Percentiles rank a stretch among this genome's conserved stretches.
phyloP scores from a whole-genome alignment of 2,329 filamentous ascomycete species.

The Cladosporium sp. region DNA sequence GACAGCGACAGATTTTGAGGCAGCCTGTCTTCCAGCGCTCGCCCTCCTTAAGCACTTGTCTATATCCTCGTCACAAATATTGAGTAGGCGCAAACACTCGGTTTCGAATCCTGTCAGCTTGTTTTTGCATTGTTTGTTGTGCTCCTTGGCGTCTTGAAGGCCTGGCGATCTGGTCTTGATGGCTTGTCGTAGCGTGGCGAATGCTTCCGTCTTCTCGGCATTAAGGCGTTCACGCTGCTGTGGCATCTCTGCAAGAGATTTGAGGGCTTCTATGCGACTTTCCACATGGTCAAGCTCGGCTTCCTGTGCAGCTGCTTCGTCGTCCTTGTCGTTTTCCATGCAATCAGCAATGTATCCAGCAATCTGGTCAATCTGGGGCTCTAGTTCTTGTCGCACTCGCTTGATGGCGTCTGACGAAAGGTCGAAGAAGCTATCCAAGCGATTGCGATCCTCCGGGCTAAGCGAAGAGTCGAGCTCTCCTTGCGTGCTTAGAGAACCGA shows the following conservation, averaged over 20 bases:
- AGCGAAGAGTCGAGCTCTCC: constrained; percentile 11
- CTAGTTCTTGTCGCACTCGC: constrained; percentile 14
- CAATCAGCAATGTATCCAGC: constrained; percentile 19
- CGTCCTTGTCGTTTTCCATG: constrained; percentile 20
- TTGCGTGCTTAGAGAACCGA: constrained; percentile 5
- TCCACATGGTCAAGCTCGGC: constrained; percentile 20
- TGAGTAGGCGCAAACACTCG: constrained; percentile 22
- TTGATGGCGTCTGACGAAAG: constrained; percentile 19
- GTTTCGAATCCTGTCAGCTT: constrained; percentile 23
- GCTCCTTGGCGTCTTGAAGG: constrained; percentile 19
- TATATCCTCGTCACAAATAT: constrained; percentile 23
- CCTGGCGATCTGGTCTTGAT: constrained; percentile 19
- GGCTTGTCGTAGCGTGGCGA: constrained; percentile 18
- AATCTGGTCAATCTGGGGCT: constrained; percentile 19
- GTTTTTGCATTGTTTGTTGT: constrained; percentile 23
- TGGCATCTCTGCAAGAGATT: constrained; percentile 18
- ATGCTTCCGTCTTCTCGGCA: constrained; percentile 9
- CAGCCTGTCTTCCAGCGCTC: constrained; percentile 1
- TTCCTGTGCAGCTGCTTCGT: constrained; percentile 16
- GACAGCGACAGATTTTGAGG: constrained; percentile 21
- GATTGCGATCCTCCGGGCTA: constrained; percentile 6
- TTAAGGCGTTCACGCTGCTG: constrained; percentile 21
- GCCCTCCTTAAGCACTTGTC: constrained; percentile 15
- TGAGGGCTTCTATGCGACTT: constrained; percentile 15
- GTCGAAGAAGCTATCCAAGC: constrained; percentile 20